Percentiles rank a stretch among this genome's conserved stretches.
phyloP scores from a whole-genome alignment of 768 basidiomycete species.

The Lentinula lateritia region DNA sequence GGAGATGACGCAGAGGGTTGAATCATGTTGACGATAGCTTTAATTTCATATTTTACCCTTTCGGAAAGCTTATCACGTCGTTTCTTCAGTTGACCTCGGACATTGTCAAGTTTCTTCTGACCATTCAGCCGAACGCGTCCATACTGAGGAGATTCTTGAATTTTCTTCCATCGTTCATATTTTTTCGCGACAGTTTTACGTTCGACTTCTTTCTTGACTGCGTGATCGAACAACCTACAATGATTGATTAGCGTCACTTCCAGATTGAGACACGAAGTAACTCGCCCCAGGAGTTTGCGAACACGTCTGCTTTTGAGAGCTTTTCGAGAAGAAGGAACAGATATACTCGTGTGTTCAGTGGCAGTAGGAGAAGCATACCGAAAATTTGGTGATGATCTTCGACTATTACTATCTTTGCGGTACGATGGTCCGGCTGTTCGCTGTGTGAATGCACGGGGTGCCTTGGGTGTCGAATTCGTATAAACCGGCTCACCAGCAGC shows the following conservation, averaged over 20 bases:
- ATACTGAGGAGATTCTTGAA: constrained; percentile 11
- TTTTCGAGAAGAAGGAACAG: neutral
- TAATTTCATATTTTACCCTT: neutral
- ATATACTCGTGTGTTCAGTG: neutral
- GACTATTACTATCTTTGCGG: neutral
- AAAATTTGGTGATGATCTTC: neutral
- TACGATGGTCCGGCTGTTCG: neutral
- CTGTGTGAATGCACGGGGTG: neutral
- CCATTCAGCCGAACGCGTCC: constrained; percentile 5
- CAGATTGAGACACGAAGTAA: neutral
- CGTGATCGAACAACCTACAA: neutral
- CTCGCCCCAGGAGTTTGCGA: neutral
- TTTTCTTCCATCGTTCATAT: constrained; percentile 7
- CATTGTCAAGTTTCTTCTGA: constrained; percentile 2
- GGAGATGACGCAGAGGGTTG: neutral
- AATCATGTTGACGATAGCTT: neutral
- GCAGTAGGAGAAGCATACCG: neutral
- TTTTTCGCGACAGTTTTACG: neutral
- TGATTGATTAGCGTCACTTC: neutral
- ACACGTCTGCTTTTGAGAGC: neutral
- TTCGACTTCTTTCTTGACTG: neutral
- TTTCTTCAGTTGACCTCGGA: constrained; percentile 7
- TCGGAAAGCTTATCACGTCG: constrained; percentile 5
- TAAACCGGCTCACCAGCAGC: too few species aligned
- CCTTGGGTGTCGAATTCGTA: neutral